Base-by-base conservation (phyloP, 495 filamentous ascomycete genomes). In the Penicillium verhagenii region DNA sequence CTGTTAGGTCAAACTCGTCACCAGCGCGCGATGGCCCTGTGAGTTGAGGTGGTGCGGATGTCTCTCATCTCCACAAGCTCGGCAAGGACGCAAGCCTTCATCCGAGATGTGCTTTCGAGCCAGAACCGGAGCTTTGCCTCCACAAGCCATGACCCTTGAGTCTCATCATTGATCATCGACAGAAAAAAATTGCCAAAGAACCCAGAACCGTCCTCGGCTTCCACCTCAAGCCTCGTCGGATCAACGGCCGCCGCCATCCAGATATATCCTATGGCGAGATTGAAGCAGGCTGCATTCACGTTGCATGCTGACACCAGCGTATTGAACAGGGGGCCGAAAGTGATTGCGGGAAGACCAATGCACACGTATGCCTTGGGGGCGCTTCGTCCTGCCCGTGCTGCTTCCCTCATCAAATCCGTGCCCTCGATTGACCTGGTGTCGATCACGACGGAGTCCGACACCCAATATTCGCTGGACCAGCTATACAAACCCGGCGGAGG, bases 381-480 rank as follows among this genome's bases (percentile, higher is more conserved):
- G 42, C 51, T 53, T 11, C 24, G 24, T 19, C 25, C 40, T 45
- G 42, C 18, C 18, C 51, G 51, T 28, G 38, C 19, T 7, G 40
- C 40, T 40, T 39, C 14, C 13, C n/a, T 10, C 19, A 53, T 38
- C 40, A 24, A 46, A 14, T 35, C 24, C 10, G 20, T 37, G 19
- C 45, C 51, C 21, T 53, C 51, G 11, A 45, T 53, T 13, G 51
- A 53, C 23, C 28, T 44, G n/a, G 42, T 20, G 47, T 53, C 51
- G 23, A 47, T 37, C 14, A 53, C 29, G 40, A 53, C 42, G 28
- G 51, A 46, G 21, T 53, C 51, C 16, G 29, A 53, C 19, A 53
- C 43, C 51, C 51, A 53, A 19, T 24, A 50, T n/a, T 53, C 42
- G 19, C 42, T 53, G 19, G 42, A 53, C 51, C 51, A 47, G 42